Evolutionary conservation across 106 monocot genomes (phyloP).

Genomic region (Dioscorea zingiberensis): DNA sequence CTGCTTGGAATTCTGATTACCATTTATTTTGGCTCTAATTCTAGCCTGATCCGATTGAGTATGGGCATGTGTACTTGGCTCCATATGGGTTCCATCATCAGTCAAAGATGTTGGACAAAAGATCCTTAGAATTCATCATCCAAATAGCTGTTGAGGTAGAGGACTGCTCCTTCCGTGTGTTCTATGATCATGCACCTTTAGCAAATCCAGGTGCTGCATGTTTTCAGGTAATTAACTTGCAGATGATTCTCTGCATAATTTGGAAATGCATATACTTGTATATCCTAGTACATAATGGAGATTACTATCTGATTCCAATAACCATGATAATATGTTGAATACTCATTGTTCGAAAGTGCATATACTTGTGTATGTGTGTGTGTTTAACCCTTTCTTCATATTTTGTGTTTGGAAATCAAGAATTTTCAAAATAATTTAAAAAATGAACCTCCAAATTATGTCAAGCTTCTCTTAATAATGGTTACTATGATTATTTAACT

Average conservation of each 20-base stretch:
- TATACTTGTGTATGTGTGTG: not conserved
- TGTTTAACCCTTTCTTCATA: not conserved
- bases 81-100: slow-evolving; percentile 23
- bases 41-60: slow-evolving; percentile 63
- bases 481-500: too few relatives aligned
- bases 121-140: slow-evolving; percentile 25
- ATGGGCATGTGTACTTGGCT: slow-evolving; percentile 70
- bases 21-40: not conserved
- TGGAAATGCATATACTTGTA: not conserved
- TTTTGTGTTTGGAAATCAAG: too few relatives aligned
- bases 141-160: slow-evolving; percentile 44
- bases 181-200: slow-evolving; percentile 38
- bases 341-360: not conserved
- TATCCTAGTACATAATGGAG: too few relatives aligned
- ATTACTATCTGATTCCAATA: too few relatives aligned
- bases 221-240: slow-evolving; percentile 45
- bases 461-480: too few relatives aligned
- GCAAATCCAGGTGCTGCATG: slow-evolving; percentile 11
- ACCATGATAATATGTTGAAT: not conserved
- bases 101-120: slow-evolving; percentile 20
- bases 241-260: not conserved
- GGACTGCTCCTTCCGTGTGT: slow-evolving; percentile 39
- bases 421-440: too few relatives aligned
- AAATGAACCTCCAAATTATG: too few relatives aligned
- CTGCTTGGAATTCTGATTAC: not conserved